phyloP scores from a whole-genome alignment of 139 green algal genomes.

The Closterium sp. region DNA sequence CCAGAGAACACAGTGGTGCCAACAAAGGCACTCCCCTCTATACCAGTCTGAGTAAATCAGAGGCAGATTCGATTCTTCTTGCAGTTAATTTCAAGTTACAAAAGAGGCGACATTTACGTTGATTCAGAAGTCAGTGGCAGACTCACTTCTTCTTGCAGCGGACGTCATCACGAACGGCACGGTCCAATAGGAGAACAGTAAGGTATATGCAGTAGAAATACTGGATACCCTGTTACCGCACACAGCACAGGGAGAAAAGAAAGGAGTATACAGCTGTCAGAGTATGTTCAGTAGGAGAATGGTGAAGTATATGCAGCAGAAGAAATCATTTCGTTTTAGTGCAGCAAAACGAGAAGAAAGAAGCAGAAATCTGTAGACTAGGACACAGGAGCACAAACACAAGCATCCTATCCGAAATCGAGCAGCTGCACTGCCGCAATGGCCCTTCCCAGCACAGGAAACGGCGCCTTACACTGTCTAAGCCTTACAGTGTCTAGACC shows the following conservation, averaged over 20 bases:
- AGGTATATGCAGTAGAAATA: conserved; percentile 76
- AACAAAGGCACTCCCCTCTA: too few species aligned
- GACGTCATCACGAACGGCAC: conserved; percentile 65
- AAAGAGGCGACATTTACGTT: background rate
- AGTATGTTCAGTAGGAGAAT: conserved; percentile 68
- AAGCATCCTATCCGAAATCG: too few species aligned
- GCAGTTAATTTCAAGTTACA: background rate
- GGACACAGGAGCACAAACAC: background rate
- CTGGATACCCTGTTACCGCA: conserved; percentile 31
- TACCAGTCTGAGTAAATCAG: too few species aligned
- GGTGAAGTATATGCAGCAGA: conserved; percentile 71
- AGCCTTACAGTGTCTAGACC: too few species aligned
- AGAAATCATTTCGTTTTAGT: conserved; percentile 53
- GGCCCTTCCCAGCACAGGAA: background rate
- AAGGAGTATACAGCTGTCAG: conserved; percentile 57
- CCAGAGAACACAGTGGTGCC: too few species aligned
- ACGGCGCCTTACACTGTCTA: too few species aligned
- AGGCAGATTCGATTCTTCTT: background rate
- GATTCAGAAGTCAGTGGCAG: background rate
- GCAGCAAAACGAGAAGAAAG: background rate
- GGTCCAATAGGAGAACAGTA: conserved; percentile 66
- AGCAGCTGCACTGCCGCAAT: background rate
- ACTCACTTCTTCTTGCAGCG: conserved; percentile 65
- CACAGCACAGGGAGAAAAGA: background rate
- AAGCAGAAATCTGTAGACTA: background rate